A percentile compares a stretch with the other conserved stretches of the same genome.
These are phyloP conservation scores for Boletus patriciae DNA, from an alignment of 768 basidiomycete genomes.

Conservation along the genomic window DNA sequence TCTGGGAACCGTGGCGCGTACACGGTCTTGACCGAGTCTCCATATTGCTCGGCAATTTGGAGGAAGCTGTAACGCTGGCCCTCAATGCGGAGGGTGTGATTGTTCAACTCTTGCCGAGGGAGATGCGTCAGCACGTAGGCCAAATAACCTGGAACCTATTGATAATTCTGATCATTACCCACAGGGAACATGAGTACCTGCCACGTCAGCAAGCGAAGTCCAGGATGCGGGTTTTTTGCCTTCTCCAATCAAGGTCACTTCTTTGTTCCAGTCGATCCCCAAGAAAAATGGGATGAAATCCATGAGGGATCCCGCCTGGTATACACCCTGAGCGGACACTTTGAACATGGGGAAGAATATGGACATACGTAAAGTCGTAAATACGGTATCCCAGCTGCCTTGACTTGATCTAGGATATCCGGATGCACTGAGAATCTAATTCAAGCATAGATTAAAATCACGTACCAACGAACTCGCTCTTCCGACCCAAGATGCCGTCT, in stretches of 20 bases:
- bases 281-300: conserved; percentile 29
- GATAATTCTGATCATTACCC: neutral
- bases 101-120: conserved; percentile 6
- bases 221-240: conserved; percentile 23
- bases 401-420: conserved; percentile 14
- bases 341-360: neutral
- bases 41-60: conserved; percentile 12
- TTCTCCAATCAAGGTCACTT: conserved; percentile 19
- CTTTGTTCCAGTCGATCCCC: conserved; percentile 15
- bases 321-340: neutral
- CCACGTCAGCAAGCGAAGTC: conserved; percentile 25
- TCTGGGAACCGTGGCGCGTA: conserved; percentile 5
- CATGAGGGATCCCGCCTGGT: conserved; percentile 20
- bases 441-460: neutral
- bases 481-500: conserved; percentile 18
- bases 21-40: conserved; percentile 4
- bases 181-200: conserved; percentile 8
- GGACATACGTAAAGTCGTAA: conserved; percentile 24
- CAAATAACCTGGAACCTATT: conserved; percentile 13
- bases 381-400: conserved; percentile 16
- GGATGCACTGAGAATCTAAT: neutral
- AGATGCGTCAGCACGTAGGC: conserved; percentile 24
- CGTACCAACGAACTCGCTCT: conserved; percentile 20
- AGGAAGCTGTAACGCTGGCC: conserved; percentile 13
- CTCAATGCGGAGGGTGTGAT: conserved; percentile 20